phyloP scores from a whole-genome alignment of 306 rosid species.

The Rosa chinensis region DNA sequence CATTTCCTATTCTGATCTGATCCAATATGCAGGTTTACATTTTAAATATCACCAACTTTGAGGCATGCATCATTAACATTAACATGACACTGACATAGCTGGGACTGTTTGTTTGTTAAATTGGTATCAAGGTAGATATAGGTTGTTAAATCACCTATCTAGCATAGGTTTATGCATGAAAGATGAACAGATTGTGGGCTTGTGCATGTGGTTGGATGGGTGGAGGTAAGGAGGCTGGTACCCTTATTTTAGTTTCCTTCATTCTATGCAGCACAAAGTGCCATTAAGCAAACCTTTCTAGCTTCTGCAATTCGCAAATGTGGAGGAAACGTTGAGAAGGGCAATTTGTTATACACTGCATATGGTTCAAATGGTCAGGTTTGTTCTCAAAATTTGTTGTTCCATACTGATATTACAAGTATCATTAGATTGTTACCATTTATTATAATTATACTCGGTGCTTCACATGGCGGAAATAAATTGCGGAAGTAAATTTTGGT shows the following conservation, averaged over 20 bases:
- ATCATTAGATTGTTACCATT: neutral
- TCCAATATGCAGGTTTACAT: conserved; percentile 70
- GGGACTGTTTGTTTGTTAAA: neutral
- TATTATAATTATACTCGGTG: neutral
- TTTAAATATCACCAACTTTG: conserved; percentile 19
- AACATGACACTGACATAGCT: conserved; percentile 5
- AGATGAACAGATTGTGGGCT: neutral
- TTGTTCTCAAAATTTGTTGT: conserved; percentile 12
- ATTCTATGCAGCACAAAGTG: conserved; percentile 73
- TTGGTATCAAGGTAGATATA: neutral
- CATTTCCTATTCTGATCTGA: conserved; percentile 82
- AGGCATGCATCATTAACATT: neutral
- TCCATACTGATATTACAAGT: neutral
- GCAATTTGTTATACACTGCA: conserved; percentile 66
- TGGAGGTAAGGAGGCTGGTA: conserved; percentile 4
- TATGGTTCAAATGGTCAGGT: conserved; percentile 98
- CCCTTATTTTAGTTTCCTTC: conserved; percentile 20
- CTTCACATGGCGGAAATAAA: no score
- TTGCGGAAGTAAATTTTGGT: neutral
- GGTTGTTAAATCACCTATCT: conserved; percentile 10
- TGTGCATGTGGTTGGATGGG: neutral
- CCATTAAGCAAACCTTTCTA: conserved; percentile 69
- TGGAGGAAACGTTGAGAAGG: conserved; percentile 96
- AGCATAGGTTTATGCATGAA: neutral
- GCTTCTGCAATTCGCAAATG: conserved; percentile 89